Conservation (phyloP, 2,329 filamentous ascomycete genomes). For the Biscogniauxia mediterranea region DNA sequence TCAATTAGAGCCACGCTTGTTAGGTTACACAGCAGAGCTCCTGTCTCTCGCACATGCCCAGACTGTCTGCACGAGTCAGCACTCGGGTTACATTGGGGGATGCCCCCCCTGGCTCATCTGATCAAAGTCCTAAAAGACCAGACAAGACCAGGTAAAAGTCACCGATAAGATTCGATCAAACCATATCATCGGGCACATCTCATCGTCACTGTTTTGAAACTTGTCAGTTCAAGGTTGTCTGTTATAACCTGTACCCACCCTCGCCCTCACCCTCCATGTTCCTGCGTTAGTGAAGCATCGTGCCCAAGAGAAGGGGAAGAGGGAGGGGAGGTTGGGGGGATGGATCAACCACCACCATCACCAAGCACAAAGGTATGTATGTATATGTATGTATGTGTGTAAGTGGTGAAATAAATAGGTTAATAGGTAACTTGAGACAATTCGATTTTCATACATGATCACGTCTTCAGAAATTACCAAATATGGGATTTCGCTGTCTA, state of each 20-base stretch:
- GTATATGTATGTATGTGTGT: no score
- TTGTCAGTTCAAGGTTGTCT: no score
- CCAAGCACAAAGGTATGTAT: no score
- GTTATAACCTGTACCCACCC: no score
- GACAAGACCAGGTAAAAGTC: not conserved
- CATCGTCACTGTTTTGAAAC: no score
- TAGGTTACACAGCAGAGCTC: not conserved
- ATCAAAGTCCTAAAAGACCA: not conserved
- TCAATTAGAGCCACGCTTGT: not conserved
- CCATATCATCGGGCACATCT: not conserved
- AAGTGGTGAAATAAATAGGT: no score
- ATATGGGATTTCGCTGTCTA: no score
- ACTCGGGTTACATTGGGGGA: not conserved
- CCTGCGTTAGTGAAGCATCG: conserved; percentile 17
- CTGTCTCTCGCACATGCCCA: not conserved
- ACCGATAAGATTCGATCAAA: not conserved
- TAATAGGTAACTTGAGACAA: no score
- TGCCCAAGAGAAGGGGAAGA: not conserved
- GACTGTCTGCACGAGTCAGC: not conserved
- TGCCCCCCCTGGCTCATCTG: not conserved
- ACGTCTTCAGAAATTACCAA: no score
- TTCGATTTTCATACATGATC: no score
- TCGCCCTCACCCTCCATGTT: conserved; percentile 3
- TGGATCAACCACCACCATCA: no score
- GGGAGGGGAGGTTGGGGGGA: no score